Percentiles rank a stretch among this genome's conserved stretches.
These are phyloP conservation scores for Terana coerulea DNA, from an alignment of 768 basidiomycete species.

Conservation along the genomic window DNA sequence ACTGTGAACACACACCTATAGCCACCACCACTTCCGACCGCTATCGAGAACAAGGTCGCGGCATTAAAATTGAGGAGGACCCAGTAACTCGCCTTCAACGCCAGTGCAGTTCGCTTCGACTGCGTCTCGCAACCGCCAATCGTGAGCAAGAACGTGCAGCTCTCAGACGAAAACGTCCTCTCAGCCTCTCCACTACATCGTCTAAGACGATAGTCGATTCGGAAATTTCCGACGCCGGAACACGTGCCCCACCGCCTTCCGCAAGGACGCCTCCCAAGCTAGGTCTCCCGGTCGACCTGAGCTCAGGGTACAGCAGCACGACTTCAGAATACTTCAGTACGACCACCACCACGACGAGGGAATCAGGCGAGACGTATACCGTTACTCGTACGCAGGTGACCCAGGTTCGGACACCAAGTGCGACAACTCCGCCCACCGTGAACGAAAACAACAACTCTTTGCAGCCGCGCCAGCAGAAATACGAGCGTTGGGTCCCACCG, in stretches of 20 bases:
- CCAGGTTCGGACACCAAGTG: neutral
- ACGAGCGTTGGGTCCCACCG: neutral
- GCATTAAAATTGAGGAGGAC: slow-evolving; percentile 23
- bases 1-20: neutral
- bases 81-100: slow-evolving; percentile 36
- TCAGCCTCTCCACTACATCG: slow-evolving; percentile 9
- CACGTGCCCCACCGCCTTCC: slow-evolving; percentile 14
- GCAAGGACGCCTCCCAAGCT: slow-evolving; percentile 17
- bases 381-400: slow-evolving; percentile 3
- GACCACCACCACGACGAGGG: slow-evolving; percentile 1
- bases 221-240: slow-evolving; percentile 13
- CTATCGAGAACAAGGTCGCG: neutral
- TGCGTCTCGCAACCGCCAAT: slow-evolving; percentile 34
- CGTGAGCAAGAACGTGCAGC: slow-evolving; percentile 26
- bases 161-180: slow-evolving; percentile 16
- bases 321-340: neutral
- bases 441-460: too few relatives aligned
- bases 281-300: neutral
- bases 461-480: neutral
- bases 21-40: neutral
- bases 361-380: slow-evolving; percentile 2
- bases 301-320: slow-evolving; percentile 5
- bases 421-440: neutral
- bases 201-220: slow-evolving; percentile 4
- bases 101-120: slow-evolving; percentile 42